Base-by-base conservation (phyloP, 2,329 filamentous ascomycete species). In the Clarireedia paspali region DNA sequence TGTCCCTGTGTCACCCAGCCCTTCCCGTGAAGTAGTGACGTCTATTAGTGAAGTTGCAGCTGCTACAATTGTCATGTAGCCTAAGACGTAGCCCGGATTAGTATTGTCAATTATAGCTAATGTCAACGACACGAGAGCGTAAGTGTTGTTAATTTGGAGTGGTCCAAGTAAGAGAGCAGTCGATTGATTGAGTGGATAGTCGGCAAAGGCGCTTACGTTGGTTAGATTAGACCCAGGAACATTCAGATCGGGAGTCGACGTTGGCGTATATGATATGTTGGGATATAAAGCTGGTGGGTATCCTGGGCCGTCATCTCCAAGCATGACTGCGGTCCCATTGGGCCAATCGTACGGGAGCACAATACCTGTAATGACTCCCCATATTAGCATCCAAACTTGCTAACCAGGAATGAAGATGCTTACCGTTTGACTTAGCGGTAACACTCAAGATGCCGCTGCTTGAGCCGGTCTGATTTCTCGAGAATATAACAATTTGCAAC, bases 51-150 rank as follows among this genome's bases (percentile, higher is more conserved):
- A 77, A 4, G 74, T 73, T 1, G 85, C 85, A 55, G 88, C 81
- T 55, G 88, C 79, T n/a, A 95, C 76, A 2, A 92, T 74, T 1
- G 90, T 95, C 74, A 96, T 80, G 74, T 90, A 96, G 1, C 89
- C 91, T 5, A 96, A 76, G 0, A 92, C 80, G 59, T 87, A 83
- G 3, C 73, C 73, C 44, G 72, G 69, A 2, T 79, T 78, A 2
- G 77, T 76, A 61, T 85, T 87, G 67, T 87, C 84, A 58, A 88
- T 79, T 53, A 96, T 82, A 0, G 91, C 89, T 15, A 92, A 73
- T 0, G 91, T 95, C 57, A 95, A 75, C 2, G 91, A 96, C 12
- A 95, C 69, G 10, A 96, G 74, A 23, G 88, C 88, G 60, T 87
- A 88, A 0, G 83, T 82, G 46, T 79, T 73, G 67, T 95, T 94